Evolutionary conservation across 225 moss, liverwort and hornwort genomes (phyloP).

Genomic region (Climacium dendroides): DNA sequence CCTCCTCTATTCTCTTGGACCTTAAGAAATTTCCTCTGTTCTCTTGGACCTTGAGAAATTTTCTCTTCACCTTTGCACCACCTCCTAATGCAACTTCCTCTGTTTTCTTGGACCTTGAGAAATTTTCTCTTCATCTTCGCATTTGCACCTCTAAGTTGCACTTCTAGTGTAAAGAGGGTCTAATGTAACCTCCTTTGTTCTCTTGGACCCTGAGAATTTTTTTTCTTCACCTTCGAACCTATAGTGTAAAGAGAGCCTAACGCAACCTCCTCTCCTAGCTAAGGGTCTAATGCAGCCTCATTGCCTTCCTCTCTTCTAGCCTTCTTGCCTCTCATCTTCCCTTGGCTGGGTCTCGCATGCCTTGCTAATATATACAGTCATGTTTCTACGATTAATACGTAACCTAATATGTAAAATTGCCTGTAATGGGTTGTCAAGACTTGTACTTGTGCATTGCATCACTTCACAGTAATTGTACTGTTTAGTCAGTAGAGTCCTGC

Average conservation of each 20-base stretch:
- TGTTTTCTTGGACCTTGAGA: no score
- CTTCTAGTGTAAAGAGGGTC: no score
- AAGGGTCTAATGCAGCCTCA: background rate
- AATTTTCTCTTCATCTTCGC: no score
- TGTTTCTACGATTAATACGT: background rate
- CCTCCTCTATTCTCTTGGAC: no score
- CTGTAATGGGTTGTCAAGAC: background rate
- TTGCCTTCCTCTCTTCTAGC: background rate
- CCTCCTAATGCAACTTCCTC: no score
- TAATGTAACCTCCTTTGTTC: no score
- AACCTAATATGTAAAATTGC: background rate
- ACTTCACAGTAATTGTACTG: background rate
- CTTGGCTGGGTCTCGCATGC: background rate
- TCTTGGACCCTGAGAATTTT: no score
- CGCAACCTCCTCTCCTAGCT: no score
- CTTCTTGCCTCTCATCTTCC: background rate
- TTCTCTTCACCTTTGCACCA: no score
- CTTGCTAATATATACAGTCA: background rate
- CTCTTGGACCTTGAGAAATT: no score
- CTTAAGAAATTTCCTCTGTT: no score
- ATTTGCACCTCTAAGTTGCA: no score
- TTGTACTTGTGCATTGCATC: background rate
- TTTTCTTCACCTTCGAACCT: background rate
- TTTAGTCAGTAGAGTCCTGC: background rate
- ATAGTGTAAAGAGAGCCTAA: background rate